phyloP scores from a whole-genome alignment of 2,329 filamentous ascomycete species.

The Zymoseptoria brevis region DNA sequence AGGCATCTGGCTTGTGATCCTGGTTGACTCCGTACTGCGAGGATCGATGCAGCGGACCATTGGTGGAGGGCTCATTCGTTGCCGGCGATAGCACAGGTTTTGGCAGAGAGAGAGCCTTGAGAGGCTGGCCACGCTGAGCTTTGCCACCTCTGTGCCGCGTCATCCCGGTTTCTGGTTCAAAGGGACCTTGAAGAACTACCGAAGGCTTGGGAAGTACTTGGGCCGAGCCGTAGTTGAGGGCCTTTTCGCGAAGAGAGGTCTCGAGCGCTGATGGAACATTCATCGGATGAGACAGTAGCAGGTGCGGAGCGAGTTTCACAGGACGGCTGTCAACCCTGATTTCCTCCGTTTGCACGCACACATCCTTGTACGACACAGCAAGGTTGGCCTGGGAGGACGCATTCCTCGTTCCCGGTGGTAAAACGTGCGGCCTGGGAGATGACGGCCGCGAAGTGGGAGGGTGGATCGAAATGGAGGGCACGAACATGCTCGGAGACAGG shows the following conservation, averaged over 20 bases:
- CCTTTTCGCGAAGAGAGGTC: slow-evolving; percentile 9
- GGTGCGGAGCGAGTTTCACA: slow-evolving; percentile 64
- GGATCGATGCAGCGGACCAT: slow-evolving; percentile 28
- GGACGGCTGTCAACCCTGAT: slow-evolving; percentile 76
- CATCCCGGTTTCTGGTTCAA: slow-evolving; percentile 19
- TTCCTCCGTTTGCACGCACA: slow-evolving; percentile 76
- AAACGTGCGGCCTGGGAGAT: slow-evolving; percentile 66
- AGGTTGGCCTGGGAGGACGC: slow-evolving; percentile 70
- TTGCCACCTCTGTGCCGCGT: slow-evolving; percentile 17
- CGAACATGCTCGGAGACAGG: slow-evolving; percentile 24
- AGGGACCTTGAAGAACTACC: slow-evolving; percentile 22
- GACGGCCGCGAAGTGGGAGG: slow-evolving; percentile 78
- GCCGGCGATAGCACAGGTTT: slow-evolving; percentile 25
- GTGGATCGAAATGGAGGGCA: slow-evolving; percentile 80
- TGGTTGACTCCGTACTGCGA: slow-evolving; percentile 29
- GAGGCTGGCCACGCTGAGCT: slow-evolving; percentile 21
- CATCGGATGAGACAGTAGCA: slow-evolving; percentile 70
- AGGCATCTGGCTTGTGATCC: slow-evolving; percentile 10
- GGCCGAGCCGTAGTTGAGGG: slow-evolving; percentile 1
- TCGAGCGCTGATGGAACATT: slow-evolving; percentile 39
- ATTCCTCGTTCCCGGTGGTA: slow-evolving; percentile 74
- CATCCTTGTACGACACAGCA: slow-evolving; percentile 43
- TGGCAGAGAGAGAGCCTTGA: slow-evolving; percentile 28
- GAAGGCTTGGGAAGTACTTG: slow-evolving; percentile 10
- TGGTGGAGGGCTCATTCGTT: slow-evolving; percentile 6